Base-by-base conservation (phyloP, 2,329 filamentous ascomycete genomes). In the Endocalyx cinctus region DNA sequence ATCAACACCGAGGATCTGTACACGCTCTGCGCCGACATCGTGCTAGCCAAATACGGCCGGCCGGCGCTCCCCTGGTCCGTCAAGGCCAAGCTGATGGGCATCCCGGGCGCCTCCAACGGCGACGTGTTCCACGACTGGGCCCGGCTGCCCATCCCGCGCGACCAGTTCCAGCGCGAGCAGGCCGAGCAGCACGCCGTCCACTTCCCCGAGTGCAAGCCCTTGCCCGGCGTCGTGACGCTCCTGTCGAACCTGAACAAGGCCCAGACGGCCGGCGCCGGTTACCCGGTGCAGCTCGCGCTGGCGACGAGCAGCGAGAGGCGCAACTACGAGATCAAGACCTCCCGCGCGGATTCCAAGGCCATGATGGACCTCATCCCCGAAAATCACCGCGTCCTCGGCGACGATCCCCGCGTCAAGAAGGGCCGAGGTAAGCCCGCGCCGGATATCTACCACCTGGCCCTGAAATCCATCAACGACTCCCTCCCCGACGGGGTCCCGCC, bases 1-100 rank as follows among this genome's bases (percentile, higher is more conserved):
- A 79, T 87, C 55, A 76, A 87, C 60, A 79, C 77, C 19, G 84
- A 87, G 62, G 83, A 87, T 55, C 68, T 60, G 15, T 87, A 87
- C 62, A 83, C 79, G 4, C 56, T 69, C 19, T 74, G 77, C 51
- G 82, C 80, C 12, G 84, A 87, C 56, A 67, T 70, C 15, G 72
- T 87, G 17, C 72, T 87, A 5, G 58, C 61, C 28, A 72, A 76
- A 50, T 78, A 82, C 50, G 70, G 68, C 42, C 72, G 72, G 29
- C 79, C 81, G 1, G 46, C 60, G 4, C 63, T 87, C 2, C 83
- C 84, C 0, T 87, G 83, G 83, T 70, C 69, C 23, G 70, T 87
- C 51, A 87, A 87, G 64, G 80, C 83, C 0, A 79, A 84, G 57
- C 57, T 87, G 13, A 82, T 85, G 64, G 81, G 82, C 5, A 70